Base-by-base conservation (phyloP, 805 yeast genomes). In the Pichia cephalocereana region DNA sequence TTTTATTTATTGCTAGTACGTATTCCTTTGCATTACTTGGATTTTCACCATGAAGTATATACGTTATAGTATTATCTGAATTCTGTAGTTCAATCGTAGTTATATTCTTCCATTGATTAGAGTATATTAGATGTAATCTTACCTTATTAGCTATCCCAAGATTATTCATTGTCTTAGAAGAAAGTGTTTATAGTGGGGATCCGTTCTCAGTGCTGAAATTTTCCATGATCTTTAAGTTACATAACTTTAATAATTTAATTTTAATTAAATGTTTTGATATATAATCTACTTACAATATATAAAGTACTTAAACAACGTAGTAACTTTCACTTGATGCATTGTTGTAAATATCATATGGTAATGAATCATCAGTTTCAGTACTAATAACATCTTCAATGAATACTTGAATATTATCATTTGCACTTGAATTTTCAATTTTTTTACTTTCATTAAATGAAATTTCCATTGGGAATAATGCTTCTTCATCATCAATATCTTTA, bases 381-480 rank as follows among this genome's bases (percentile, higher is more conserved):
- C 86, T 79, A 50, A 76, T 81, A 40, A 75, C 39, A 37, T 17
- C 14, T 17, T 18, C 39, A 37, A 37, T 37, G 9, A 8, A 9
- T 17, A 37, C 39, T 37, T 37, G 39, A 17, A 18, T 8, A 17
- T 18, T 14, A 17, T 8, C 11, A 9, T 37, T 37, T 23, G 26
- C 26, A n/a, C 19, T 18, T 17, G 10, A 19, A 17, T 53, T 43
- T 38, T 58, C 59, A 15, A 61, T 45, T 23, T 51, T 40, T 15
- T 55, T 53, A 38, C 72, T 69, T 41, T 72, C 62, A 39, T 71
- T 71, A 69, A 89, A 86, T 44, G 72, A 67, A 38, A 89, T 76
- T 58, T 80, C 80, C 72, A 91, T 79, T 52, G 99, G 99, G 85
- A 89, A 91, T 58, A 91, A 71, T 12, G 79, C 75, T 52, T 89